These are phyloP conservation scores for Striga hermonthica DNA, from an alignment of 305 asterid genomes.

Conservation along the genomic window DNA sequence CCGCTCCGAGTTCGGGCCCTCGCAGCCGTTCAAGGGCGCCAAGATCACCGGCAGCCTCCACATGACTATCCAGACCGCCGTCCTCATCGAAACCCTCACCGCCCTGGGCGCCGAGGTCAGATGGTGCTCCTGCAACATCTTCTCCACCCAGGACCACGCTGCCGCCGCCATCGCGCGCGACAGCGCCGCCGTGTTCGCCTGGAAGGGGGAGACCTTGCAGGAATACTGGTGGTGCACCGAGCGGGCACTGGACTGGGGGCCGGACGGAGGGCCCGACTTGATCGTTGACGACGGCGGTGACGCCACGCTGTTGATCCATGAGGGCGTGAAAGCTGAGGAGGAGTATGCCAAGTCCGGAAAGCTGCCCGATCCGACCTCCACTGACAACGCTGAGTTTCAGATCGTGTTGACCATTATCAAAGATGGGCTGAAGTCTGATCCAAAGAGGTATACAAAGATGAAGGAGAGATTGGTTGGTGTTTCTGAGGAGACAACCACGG, in stretches of 20 bases:
- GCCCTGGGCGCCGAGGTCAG: constrained; percentile 40
- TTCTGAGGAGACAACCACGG: constrained; percentile 65
- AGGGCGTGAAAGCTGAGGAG: constrained; percentile 62
- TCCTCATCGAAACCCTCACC: constrained; percentile 37
- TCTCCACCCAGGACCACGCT: constrained; percentile 42
- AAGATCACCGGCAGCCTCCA: constrained; percentile 42
- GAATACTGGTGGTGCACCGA: constrained; percentile 76
- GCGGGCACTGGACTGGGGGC: constrained; percentile 58
- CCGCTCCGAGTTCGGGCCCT: constrained; percentile 40
- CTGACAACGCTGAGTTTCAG: constrained; percentile 60
- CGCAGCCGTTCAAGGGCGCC: constrained; percentile 47
- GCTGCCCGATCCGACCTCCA: constrained; percentile 50
- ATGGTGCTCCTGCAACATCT: constrained; percentile 43
- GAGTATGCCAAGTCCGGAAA: constrained; percentile 42
- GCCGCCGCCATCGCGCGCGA: constrained; percentile 39
- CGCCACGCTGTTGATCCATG: constrained; percentile 53
- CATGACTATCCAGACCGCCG: constrained; percentile 45
- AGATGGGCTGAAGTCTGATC: constrained; percentile 47
- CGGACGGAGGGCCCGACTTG: constrained; percentile 54
- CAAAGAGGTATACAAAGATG: constrained; percentile 50
- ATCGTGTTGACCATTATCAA: constrained; percentile 45
- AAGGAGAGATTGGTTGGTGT: constrained; percentile 64
- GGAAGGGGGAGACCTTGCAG: constrained; percentile 47
- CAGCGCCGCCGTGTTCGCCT: constrained; percentile 41
- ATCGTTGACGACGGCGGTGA: constrained; percentile 63